Percentiles rank a stretch among this genome's conserved stretches.
These are phyloP conservation scores for Pichia sp. DNA, from an alignment of 1,139 yeast species.

Conservation along the genomic window DNA sequence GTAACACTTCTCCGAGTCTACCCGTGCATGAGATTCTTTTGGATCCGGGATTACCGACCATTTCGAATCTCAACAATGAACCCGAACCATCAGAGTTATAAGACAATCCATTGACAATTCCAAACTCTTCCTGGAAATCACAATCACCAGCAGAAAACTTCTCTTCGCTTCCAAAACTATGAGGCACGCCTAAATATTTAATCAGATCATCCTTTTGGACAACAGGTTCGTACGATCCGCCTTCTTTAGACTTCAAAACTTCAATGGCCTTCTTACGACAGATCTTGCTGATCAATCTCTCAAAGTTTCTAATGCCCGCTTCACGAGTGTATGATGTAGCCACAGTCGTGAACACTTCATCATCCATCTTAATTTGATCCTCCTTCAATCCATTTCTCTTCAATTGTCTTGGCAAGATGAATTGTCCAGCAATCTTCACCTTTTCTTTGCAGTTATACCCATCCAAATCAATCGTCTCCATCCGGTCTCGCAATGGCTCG, in stretches of 20 bases:
- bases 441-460: slow-evolving; percentile 87
- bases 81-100: slow-evolving; percentile 91
- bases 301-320: slow-evolving; percentile 83
- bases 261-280: slow-evolving; percentile 87
- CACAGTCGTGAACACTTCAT: slow-evolving; percentile 54
- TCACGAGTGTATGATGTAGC: slow-evolving; percentile 80
- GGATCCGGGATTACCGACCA: slow-evolving; percentile 60
- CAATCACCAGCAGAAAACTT: slow-evolving; percentile 32
- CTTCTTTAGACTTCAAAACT: slow-evolving; percentile 29
- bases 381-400: slow-evolving; percentile 64
- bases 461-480: slow-evolving; percentile 77
- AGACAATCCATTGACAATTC: slow-evolving; percentile 89
- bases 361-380: slow-evolving; percentile 36
- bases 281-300: slow-evolving; percentile 66
- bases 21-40: slow-evolving; percentile 51
- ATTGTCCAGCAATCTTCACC: slow-evolving; percentile 66
- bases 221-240: slow-evolving; percentile 34
- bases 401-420: slow-evolving; percentile 77
- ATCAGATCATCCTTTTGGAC: slow-evolving; percentile 44
- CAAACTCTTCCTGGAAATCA: slow-evolving; percentile 46
- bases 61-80: slow-evolving; percentile 76
- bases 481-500: slow-evolving; percentile 79
- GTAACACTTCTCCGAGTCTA: slow-evolving; percentile 75
- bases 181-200: slow-evolving; percentile 44
- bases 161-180: slow-evolving; percentile 37